phyloP scores from a whole-genome alignment of 2,329 filamentous ascomycete genomes.

The Phyllosticta paracitricarpa region DNA sequence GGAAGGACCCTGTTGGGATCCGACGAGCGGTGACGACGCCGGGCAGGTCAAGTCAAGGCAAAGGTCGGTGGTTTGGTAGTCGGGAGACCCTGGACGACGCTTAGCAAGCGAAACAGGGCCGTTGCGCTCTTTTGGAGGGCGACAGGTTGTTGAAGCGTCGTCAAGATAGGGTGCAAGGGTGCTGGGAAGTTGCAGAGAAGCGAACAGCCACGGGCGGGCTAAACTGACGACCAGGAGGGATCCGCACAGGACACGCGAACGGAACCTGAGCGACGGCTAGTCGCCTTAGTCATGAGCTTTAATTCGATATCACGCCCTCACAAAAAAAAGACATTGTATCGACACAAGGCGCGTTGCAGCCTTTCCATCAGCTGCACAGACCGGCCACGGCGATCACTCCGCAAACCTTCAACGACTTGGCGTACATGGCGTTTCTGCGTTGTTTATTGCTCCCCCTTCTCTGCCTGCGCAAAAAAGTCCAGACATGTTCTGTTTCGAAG shows the following conservation, averaged over 20 bases:
- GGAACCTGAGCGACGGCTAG: conserved; percentile 5
- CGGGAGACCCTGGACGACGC: background rate
- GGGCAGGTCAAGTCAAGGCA: background rate
- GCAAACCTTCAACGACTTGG: conserved; percentile 6
- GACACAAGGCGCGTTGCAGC: conserved; percentile 6
- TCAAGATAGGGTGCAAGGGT: background rate
- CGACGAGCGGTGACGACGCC: background rate
- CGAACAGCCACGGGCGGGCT: background rate
- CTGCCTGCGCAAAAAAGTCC: background rate
- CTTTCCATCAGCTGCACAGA: background rate
- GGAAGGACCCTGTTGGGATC: background rate
- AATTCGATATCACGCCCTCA: conserved; percentile 8
- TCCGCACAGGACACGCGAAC: conserved; percentile 1
- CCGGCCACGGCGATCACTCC: background rate
- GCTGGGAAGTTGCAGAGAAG: background rate
- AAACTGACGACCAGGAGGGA: conserved; percentile 1
- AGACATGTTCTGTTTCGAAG: conserved; percentile 8
- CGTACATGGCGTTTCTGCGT: conserved; percentile 6
- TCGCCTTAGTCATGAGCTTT: conserved; percentile 11
- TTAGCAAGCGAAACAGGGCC: background rate
- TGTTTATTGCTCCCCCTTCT: background rate
- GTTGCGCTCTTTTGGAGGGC: background rate
- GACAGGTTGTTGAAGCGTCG: background rate
- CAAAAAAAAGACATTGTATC: background rate
- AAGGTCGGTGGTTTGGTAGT: background rate